phyloP scores from a whole-genome alignment of 202 grass and related monocot genomes.

The Brachypodium distachyon region DNA sequence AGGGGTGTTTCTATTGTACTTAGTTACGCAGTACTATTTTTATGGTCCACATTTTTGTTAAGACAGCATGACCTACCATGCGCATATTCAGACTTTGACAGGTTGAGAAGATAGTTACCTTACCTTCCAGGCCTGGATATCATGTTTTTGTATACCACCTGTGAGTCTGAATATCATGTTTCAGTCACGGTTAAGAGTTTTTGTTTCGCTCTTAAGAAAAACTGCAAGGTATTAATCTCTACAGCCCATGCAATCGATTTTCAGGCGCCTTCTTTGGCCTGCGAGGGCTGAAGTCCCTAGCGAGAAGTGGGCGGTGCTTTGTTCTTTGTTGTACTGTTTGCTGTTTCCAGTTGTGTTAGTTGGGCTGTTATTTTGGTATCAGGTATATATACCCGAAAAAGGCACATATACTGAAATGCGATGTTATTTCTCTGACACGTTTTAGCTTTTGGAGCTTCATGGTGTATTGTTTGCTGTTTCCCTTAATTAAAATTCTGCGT shows the following conservation, averaged over 20 bases:
- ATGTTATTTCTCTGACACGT: not conserved
- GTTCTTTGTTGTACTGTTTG: not conserved
- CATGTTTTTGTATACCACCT: not conserved
- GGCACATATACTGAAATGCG: not conserved
- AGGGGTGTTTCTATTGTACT: not conserved
- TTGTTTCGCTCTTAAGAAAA: not conserved
- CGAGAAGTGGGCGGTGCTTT: not conserved
- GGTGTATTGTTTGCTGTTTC: not conserved
- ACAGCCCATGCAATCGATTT: not conserved
- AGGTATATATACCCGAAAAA: not conserved
- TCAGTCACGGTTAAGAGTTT: not conserved
- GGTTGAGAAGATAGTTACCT: not conserved
- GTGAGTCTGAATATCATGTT: not conserved
- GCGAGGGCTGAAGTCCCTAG: not conserved
- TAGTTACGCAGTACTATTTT: not conserved
- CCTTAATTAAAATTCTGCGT: too few species aligned
- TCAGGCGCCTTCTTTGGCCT: not conserved
- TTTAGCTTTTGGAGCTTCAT: not conserved
- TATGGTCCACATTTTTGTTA: not conserved
- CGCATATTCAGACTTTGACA: not conserved
- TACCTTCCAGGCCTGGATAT: too few species aligned
- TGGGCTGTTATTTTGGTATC: not conserved
- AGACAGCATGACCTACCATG: not conserved
- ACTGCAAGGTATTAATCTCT: not conserved
- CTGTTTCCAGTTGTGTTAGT: not conserved